phyloP scores from a whole-genome alignment of 2,329 filamentous ascomycete species.

The Aspergillus hortae region DNA sequence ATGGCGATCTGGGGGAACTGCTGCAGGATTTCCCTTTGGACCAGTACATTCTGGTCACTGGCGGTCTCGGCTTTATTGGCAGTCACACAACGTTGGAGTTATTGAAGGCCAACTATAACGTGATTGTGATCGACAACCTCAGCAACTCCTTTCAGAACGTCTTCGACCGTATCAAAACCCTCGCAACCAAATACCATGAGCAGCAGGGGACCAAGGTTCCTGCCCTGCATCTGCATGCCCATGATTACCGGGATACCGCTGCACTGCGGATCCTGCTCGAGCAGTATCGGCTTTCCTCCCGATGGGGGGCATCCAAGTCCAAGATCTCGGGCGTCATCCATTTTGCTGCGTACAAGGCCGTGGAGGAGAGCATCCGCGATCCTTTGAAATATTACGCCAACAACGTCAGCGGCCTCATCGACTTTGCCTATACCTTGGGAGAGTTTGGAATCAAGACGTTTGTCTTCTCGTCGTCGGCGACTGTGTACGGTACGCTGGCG shows the following conservation, averaged over 20 bases:
- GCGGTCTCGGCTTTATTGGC: conserved; percentile 42
- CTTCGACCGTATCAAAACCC: conserved; percentile 31
- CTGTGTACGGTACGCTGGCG: conserved; percentile 59
- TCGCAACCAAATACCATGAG: conserved; percentile 35
- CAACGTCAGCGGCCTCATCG: conserved; percentile 62
- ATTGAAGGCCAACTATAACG: conserved; percentile 39
- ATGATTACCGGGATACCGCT: conserved; percentile 47
- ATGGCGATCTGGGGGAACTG: conserved; percentile 42
- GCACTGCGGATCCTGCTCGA: conserved; percentile 43
- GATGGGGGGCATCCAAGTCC: conserved; percentile 40
- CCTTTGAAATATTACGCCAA: conserved; percentile 65
- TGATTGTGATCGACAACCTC: conserved; percentile 41
- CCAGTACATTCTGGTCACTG: conserved; percentile 43
- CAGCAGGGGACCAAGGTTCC: conserved; percentile 41
- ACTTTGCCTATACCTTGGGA: conserved; percentile 56
- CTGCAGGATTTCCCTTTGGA: conserved; percentile 37
- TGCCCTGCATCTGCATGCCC: conserved; percentile 43
- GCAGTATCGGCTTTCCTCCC: conserved; percentile 35
- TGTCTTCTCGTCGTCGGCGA: conserved; percentile 66
- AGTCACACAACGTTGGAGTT: conserved; percentile 42
- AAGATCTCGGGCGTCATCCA: conserved; percentile 64
- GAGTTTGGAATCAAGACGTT: conserved; percentile 62
- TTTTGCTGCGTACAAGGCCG: conserved; percentile 66
- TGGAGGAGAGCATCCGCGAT: conserved; percentile 58
- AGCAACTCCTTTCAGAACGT: conserved; percentile 38